Evolutionary conservation across 306 rosid genomes (phyloP), one percentile per base, ranked within the genome.

Genomic region (Hippophae gyantsensis): DNA sequence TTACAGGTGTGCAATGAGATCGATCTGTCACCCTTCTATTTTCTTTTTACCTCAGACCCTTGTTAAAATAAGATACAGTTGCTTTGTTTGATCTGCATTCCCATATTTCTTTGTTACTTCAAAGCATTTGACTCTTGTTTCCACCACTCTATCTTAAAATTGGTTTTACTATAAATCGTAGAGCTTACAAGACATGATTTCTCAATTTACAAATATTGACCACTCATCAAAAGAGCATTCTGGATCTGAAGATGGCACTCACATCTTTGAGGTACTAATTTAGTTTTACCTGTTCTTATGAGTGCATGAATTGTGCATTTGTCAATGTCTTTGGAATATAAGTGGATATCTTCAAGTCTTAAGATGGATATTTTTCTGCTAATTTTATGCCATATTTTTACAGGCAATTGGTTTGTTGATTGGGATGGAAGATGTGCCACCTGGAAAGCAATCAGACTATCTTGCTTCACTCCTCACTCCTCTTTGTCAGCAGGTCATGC

Each of bases 351-450:
- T 51, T 54, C 56, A 11, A 38, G 57, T 13, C 48, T 47, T 71
- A 67, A 61, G 62, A 63, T 32, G 69, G 47, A 54, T 32, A 45
- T 57, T 57, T 65, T 64, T 38, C 38, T 57, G 57, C 60, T 70
- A 57, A 32, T 1, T 38, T 74, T 60, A 54, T 54, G 14, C 27
- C 18, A 23, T 13, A 63, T 72, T 62, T 68, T 62, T 72, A 63
- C 81, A 88, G 99, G 99, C 99, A 69, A 92, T 92, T 76, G 99
- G 99, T 52, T 63, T 92, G 60, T 77, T 92, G 73, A 80, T 92
- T 65, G 99, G 99, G 58, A 83, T 86, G 89, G 99, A 92, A 77
- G 96, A 88, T 72, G 89, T 92, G 61, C 82, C 83, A 0, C 80
- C 72, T 42, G 93, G 74, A 66, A 85, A 88, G 59, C 99, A 92